phyloP scores from a whole-genome alignment of 192 early-diverging fungal genomes.

The Coemansia biformis region DNA sequence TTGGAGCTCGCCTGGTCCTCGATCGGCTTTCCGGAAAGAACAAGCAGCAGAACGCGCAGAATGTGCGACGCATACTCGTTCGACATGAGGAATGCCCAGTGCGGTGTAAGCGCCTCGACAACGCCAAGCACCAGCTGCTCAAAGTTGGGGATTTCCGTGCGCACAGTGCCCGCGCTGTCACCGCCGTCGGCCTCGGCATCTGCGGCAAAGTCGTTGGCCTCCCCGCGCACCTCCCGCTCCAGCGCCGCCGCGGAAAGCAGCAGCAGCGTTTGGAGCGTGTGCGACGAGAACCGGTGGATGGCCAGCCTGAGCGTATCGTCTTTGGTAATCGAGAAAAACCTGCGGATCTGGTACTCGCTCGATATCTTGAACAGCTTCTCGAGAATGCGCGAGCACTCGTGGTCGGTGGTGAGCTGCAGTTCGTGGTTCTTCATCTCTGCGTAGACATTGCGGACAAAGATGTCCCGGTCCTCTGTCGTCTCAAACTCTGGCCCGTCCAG shows the following conservation, averaged over 20 bases:
- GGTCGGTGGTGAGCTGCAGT: constrained; percentile 66
- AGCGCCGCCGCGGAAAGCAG: constrained; percentile 65
- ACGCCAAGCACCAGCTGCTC: constrained; percentile 58
- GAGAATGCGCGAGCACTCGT: constrained; percentile 68
- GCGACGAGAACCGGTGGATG: constrained; percentile 79
- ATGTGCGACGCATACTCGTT: constrained; percentile 74
- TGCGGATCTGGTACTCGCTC: constrained; percentile 66
- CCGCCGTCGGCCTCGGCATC: constrained; percentile 6
- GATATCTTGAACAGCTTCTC: constrained; percentile 73
- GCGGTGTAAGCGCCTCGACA: constrained; percentile 53
- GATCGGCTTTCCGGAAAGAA: constrained; percentile 61
- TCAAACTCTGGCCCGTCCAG: constrained; percentile 59
- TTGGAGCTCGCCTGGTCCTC: constrained; percentile 48
- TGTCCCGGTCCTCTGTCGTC: constrained; percentile 51
- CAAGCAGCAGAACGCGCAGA: constrained; percentile 62
- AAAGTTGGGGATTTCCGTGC: constrained; percentile 63
- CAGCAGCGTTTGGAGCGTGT: constrained; percentile 79
- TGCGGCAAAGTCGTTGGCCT: constrained; percentile 20
- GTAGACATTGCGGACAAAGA: constrained; percentile 77
- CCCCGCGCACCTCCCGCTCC: constrained; percentile 63
- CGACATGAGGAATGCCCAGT: constrained; percentile 56
- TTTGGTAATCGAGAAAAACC: constrained; percentile 58
- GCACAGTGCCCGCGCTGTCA: constrained; percentile 9
- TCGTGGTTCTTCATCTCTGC: constrained; percentile 71
- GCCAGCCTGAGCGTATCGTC: constrained; percentile 63